Conservation (phyloP, 768 basidiomycete species). For the Crepidotus variabilis region DNA sequence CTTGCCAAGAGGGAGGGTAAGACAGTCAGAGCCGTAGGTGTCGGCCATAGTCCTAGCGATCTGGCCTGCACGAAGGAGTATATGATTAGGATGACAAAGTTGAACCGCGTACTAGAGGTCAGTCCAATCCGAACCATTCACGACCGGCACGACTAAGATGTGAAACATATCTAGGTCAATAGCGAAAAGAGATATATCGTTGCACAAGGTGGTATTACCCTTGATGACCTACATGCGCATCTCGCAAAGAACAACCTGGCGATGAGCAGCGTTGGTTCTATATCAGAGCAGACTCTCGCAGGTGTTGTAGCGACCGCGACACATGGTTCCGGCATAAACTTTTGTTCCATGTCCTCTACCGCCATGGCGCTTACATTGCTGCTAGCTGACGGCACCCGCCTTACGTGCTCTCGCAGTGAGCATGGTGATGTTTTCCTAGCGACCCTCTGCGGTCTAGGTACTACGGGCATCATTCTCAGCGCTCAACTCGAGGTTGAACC, state of each 20-base stretch:
- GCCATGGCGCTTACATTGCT: constrained; percentile 75
- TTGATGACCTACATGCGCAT: constrained; percentile 66
- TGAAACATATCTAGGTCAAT: constrained; percentile 54
- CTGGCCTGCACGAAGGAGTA: constrained; percentile 86
- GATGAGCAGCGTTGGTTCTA: constrained; percentile 91
- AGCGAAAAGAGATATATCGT: constrained; percentile 60
- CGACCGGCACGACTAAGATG: background rate
- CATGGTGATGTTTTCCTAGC: constrained; percentile 80
- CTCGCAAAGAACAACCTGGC: constrained; percentile 71
- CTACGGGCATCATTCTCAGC: constrained; percentile 82
- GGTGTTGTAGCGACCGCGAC: constrained; percentile 93
- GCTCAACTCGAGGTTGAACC: constrained; percentile 77
- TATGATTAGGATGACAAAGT: constrained; percentile 75
- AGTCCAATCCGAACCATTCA: constrained; percentile 24
- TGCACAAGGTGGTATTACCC: constrained; percentile 76
- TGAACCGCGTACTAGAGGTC: constrained; percentile 78
- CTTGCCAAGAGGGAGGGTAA: constrained; percentile 72
- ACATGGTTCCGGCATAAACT: constrained; percentile 84
- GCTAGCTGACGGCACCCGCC: constrained; percentile 69
- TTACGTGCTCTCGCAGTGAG: constrained; percentile 61
- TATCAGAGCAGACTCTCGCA: constrained; percentile 93
- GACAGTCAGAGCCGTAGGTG: constrained; percentile 77
- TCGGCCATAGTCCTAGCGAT: constrained; percentile 93
- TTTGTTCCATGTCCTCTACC: constrained; percentile 77
- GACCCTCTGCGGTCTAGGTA: constrained; percentile 86